Evolutionary conservation across 345 rosid species (phyloP), one percentile per base, ranked within the genome.

Genomic region (Hibiscus mutabilis): DNA sequence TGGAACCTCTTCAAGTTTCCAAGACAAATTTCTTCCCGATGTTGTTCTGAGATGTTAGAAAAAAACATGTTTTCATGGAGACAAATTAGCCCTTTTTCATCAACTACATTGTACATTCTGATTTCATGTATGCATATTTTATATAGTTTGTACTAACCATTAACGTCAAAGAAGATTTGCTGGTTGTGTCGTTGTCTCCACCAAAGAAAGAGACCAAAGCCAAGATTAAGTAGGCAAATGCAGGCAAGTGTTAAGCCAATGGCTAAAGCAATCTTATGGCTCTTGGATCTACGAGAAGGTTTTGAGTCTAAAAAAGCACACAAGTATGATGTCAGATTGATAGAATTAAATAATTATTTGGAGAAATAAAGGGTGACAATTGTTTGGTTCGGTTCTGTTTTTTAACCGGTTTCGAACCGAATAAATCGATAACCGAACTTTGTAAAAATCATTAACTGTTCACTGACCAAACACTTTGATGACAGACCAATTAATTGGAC

Each of bases 1-100:
- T 86, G 89, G 75, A 92, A 95, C 79, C 87, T 91, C 78, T 81
- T 88, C 81, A 95, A 79, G 86, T 95, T 95, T 78, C 99, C 99
- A 5, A 86, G 82, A 72, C 91, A 81, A 66, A 89, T 61, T 70
- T 86, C 91, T 80, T 88, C 97, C 22, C 74, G 84, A 60, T 74
- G 84, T 78, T 82, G 86, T 24, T 90, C 99, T 92, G 86, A 65
- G 72, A 81, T 22, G 66, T 22, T 2, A 22, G 60, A 58, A 49
- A 49, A 49, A 49, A 49, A 2, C 37, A 19, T 2, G 11, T 8
- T 42, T 42, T 52, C 19, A 51, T 25, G 12, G 52, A 40, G 10
- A 25, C 16, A 79, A 51, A 4, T 75, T 27, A 33, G 60, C 14
- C 25, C 62, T 18, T 10, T 69, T 40, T 63, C 33, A 13, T 33